A percentile compares a stretch with the other conserved stretches of the same genome.
Evolutionary conservation across 495 filamentous ascomycete genomes (phyloP).

Genomic region (Aspergillus asperescens): DNA sequence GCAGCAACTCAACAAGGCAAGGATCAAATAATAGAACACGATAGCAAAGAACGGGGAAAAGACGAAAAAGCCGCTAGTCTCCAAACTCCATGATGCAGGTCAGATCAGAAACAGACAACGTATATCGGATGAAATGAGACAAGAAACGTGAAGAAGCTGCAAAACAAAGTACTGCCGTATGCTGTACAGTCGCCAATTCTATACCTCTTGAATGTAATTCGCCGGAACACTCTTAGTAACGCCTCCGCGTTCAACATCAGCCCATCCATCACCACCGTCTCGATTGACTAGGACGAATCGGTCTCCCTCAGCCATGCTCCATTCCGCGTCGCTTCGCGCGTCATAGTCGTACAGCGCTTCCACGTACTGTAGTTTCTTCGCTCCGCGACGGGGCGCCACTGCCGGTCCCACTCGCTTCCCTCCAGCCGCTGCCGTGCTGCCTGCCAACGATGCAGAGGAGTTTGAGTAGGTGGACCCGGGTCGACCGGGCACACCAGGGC

Average conservation of each 20-base stretch:
- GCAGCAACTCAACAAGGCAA: not conserved
- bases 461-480: conserved; percentile 70
- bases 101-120: conserved; percentile 5
- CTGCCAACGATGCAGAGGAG: conserved; percentile 66
- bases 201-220: conserved; percentile 80
- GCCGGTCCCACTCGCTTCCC: conserved; percentile 86
- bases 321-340: conserved; percentile 79
- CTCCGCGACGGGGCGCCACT: conserved; percentile 85
- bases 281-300: conserved; percentile 79
- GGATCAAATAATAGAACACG: not conserved
- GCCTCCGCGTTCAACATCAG: conserved; percentile 90
- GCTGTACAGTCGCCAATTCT: conserved; percentile 8
- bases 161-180: not conserved
- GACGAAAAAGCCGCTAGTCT: conserved; percentile 1
- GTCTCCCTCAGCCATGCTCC: conserved; percentile 86
- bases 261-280: conserved; percentile 91
- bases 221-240: conserved; percentile 87
- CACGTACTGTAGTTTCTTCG: conserved; percentile 92
- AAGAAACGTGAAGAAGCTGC: not conserved
- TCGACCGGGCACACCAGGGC: conserved; percentile 41
- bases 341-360: conserved; percentile 91
- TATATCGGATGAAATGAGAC: not conserved
- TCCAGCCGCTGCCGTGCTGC: conserved; percentile 34
- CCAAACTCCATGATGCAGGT: conserved; percentile 8
- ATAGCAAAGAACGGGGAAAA: not conserved